These are phyloP conservation scores for Colletotrichum cereale DNA, from an alignment of 2,329 filamentous ascomycete species.

Conservation along the genomic window DNA sequence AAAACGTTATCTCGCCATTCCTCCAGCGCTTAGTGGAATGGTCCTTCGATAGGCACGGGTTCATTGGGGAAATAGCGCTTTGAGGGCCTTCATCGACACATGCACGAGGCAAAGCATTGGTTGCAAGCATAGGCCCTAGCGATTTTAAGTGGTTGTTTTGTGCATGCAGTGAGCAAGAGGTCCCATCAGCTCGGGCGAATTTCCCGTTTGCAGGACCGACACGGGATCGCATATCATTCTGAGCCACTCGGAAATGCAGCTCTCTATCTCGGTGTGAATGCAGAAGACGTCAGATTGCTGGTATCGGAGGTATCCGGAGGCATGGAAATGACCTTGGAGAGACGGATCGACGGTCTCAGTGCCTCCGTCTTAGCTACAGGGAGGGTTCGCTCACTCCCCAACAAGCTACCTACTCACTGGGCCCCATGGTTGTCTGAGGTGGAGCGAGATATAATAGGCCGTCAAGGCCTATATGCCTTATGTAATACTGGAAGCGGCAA, in stretches of 20 bases:
- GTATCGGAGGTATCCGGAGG: background rate
- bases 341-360: conserved; percentile 1
- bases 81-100: too few relatives aligned
- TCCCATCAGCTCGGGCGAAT: background rate
- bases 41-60: background rate
- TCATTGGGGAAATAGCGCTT: background rate
- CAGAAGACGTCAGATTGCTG: background rate
- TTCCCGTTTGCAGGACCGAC: background rate
- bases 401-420: background rate
- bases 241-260: background rate
- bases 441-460: too few relatives aligned
- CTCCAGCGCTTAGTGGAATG: background rate
- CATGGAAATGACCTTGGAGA: background rate
- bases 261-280: background rate
- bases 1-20: background rate
- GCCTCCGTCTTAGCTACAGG: background rate
- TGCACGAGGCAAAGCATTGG: background rate
- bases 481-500: background rate
- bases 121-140: background rate
- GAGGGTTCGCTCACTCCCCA: background rate
- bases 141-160: background rate
- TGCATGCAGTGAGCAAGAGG: background rate
- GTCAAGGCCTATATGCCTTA: background rate
- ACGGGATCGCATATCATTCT: background rate
- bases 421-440: background rate